Evolutionary conservation across 257 asterid genomes (phyloP).

Genomic region (Nicotiana undulata): DNA sequence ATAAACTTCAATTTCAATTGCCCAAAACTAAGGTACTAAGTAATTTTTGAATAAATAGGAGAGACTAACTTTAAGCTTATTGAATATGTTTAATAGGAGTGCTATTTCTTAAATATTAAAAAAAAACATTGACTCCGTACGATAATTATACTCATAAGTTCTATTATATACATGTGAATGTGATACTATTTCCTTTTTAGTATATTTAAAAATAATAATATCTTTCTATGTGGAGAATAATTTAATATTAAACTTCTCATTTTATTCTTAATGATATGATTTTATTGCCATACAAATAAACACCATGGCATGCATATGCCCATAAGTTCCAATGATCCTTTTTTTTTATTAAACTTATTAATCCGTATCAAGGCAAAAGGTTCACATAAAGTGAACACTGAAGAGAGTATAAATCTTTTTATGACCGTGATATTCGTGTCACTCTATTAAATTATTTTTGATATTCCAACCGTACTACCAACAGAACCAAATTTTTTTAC

Average conservation of each 20-base stretch:
- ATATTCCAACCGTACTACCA: no score
- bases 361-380: neutral
- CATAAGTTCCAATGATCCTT: neutral
- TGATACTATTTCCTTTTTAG: no score
- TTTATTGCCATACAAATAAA: neutral
- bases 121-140: no score
- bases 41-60: no score
- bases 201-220: neutral
- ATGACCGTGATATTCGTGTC: neutral
- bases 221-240: neutral
- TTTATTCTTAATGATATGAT: neutral
- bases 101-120: no score
- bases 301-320: neutral
- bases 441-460: neutral
- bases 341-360: neutral
- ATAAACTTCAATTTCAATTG: neutral
- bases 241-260: neutral
- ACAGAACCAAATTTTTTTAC: no score
- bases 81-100: no score
- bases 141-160: no score
- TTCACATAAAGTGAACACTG: neutral
- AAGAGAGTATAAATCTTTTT: neutral
- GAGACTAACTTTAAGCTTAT: no score
- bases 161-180: no score
- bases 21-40: no score